Percentiles rank a stretch among this genome's conserved stretches.
Evolutionary conservation across 345 rosid genomes (phyloP).

Genomic region (Rhizophora mangle): DNA sequence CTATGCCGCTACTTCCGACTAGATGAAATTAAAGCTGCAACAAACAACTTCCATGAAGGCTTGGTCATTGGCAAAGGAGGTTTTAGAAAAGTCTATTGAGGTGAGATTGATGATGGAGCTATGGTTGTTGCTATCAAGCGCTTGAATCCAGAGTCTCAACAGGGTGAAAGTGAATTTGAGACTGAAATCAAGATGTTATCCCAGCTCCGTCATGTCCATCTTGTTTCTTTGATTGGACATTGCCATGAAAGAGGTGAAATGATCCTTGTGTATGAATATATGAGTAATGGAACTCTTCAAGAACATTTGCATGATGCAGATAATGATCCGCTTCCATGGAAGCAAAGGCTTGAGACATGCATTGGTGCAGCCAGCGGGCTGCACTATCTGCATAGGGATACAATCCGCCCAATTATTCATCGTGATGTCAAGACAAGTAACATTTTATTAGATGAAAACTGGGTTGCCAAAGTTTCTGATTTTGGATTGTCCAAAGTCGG

Average conservation of each 20-base stretch:
- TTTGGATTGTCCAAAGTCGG: constrained; percentile 11
- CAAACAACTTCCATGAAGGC: not conserved
- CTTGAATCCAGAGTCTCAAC: not conserved
- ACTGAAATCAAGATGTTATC: not conserved
- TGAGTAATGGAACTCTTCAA: not conserved
- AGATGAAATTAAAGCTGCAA: not conserved
- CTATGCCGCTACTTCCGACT: constrained; percentile 13
- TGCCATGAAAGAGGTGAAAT: not conserved
- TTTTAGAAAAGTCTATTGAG: not conserved
- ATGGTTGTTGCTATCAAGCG: not conserved
- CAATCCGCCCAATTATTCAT: constrained; percentile 1
- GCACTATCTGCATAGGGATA: not conserved
- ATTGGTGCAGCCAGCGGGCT: not conserved
- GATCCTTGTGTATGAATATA: not conserved
- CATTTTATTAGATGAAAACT: constrained; percentile 13
- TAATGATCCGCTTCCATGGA: not conserved
- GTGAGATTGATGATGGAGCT: not conserved
- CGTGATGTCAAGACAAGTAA: constrained; percentile 10
- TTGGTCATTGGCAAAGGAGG: constrained; percentile 2
- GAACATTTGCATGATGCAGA: not conserved
- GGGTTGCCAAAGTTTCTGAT: constrained; percentile 15
- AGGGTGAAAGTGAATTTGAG: not conserved
- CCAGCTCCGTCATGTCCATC: not conserved
- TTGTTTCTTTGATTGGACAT: not conserved
- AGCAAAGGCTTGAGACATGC: not conserved